Evolutionary conservation across 768 basidiomycete species (phyloP), one percentile per base, ranked within the genome.

Genomic region (Kwoniella sp.): DNA sequence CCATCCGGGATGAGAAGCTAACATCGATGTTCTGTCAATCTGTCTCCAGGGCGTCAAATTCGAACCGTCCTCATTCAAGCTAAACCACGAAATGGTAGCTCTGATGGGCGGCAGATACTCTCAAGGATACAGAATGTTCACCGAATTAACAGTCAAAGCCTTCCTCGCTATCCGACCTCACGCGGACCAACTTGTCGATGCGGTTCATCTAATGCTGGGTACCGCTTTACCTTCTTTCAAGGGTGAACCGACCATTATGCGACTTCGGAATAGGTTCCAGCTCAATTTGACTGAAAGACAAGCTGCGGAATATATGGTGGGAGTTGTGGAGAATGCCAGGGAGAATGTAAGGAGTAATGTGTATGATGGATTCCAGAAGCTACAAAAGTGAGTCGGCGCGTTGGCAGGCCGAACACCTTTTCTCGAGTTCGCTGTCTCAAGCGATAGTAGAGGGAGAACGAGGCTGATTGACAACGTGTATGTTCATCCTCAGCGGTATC

Each of bases 31-130:
- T 49, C 4, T 9, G 33, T 26, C 30, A 29, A n/a, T 17, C 33
- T 8, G 21, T 8, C 17, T 21, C 15, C 26, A 64, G 56, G 92
- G 96, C 64, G 90, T 99, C 80, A 99, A 98, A 84, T 99, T 99
- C 77, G 96, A 99, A 76, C 95, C 96, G 0, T 90, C 84, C 77
- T 95, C 92, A 12, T 99, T 99, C 87, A 99, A 99, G 82, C 85
- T 99, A 53, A 96, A 92, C 64, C 94, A 97, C 78, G 96, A 99
- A 80, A 99, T 99, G 96, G 90, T 98, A 19, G 85, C 90, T 15
- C 82, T 98, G 30, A 99, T 99, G 96, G 96, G 96, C 53, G 96
- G 96, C 10, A 85, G 90, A 68, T 85, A 90, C 75, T 94, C 92
- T 0, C 90, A 94, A 80, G 96, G 96, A 21, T 99, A 95, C 80